Evolutionary conservation across 108 stramenopile species (phyloP), one percentile per base, ranked within the genome.

Genomic region (Thalassiosira profunda): DNA sequence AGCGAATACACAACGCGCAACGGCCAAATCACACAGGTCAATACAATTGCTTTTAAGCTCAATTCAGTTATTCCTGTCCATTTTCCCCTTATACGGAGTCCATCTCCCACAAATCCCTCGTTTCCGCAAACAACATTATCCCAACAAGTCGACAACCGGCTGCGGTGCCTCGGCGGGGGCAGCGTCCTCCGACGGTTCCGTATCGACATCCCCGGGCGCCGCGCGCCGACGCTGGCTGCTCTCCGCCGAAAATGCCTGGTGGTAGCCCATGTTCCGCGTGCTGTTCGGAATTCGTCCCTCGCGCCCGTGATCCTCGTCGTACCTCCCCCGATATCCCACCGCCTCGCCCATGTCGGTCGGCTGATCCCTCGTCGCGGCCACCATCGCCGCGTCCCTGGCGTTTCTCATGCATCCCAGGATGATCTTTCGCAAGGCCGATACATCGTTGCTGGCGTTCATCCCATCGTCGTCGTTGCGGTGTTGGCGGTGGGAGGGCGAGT

Each of bases 321-420:
- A 57, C 15, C 68, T 58, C 15, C 57, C 68, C 18, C 68, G 41
- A 37, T 47, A n/a, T 23, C 35, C 46, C 10, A 20, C 46, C 15
- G 1, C 31, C 20, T n/a, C 20, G 15, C 42, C 31, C 29, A 17
- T 36, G 34, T 1, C 21, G 11, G 4, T 47, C 43, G 15, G 3
- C 46, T 14, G 28, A 44, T 28, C 35, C 28, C 21, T 24, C 23
- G 11, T 38, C 51, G 40, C 52, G 33, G 76, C 76, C 4, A 69
- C 43, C 62, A 77, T 33, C 10, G 76, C 67, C 23, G 59, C 59
- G 58, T 77, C 76, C n/a, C 76, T 51, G 35, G 92, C 89, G 59
- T 93, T 93, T 35, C 82, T 79, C 89, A 94, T 94, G 57, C 88
- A 90, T 20, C 87, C 88, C n/a, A 91, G 72, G 35, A 91, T 76